phyloP scores from a whole-genome alignment of 371 early-diverging fungal genomes.

The Vittaforma corneae region DNA sequence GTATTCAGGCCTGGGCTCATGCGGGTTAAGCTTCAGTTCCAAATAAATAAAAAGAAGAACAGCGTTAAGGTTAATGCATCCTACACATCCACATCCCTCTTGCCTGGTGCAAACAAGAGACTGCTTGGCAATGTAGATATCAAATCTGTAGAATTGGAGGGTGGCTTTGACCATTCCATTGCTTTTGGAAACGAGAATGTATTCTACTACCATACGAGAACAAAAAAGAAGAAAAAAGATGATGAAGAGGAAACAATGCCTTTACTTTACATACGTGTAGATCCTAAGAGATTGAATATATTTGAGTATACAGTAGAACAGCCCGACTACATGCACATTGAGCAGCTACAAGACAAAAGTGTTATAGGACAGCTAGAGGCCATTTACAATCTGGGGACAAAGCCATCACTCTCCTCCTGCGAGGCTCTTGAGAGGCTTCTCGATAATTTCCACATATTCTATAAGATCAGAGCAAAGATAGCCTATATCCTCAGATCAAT shows the following conservation, averaged over 20 bases:
- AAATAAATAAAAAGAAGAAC: slow-evolving; percentile 51
- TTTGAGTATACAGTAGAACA: slow-evolving; percentile 75
- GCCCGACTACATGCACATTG: slow-evolving; percentile 85
- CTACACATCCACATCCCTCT: slow-evolving; percentile 43
- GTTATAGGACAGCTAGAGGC: slow-evolving; percentile 81
- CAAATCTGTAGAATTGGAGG: slow-evolving; percentile 55
- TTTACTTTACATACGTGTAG: slow-evolving; percentile 87
- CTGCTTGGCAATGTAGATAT: slow-evolving; percentile 36
- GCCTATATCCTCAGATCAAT: slow-evolving; percentile 60
- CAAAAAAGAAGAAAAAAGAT: slow-evolving; percentile 49
- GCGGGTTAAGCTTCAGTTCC: slow-evolving; percentile 38
- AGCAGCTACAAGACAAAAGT: slow-evolving; percentile 80
- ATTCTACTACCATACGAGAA: slow-evolving; percentile 49
- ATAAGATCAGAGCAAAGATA: slow-evolving; percentile 51
- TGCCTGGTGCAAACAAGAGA: slow-evolving; percentile 40
- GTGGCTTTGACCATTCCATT: slow-evolving; percentile 53
- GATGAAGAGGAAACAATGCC: slow-evolving; percentile 59
- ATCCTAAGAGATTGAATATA: slow-evolving; percentile 83
- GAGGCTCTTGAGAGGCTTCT: slow-evolving; percentile 58
- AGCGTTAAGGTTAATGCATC: slow-evolving; percentile 42
- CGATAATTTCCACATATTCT: slow-evolving; percentile 71
- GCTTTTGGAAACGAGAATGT: slow-evolving; percentile 12
- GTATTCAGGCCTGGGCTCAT: slow-evolving; percentile 53
- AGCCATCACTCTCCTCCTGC: slow-evolving; percentile 16
- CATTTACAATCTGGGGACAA: slow-evolving; percentile 27